phyloP scores from a whole-genome alignment of 2,329 filamentous ascomycete genomes.

The Colletotrichum sojae region DNA sequence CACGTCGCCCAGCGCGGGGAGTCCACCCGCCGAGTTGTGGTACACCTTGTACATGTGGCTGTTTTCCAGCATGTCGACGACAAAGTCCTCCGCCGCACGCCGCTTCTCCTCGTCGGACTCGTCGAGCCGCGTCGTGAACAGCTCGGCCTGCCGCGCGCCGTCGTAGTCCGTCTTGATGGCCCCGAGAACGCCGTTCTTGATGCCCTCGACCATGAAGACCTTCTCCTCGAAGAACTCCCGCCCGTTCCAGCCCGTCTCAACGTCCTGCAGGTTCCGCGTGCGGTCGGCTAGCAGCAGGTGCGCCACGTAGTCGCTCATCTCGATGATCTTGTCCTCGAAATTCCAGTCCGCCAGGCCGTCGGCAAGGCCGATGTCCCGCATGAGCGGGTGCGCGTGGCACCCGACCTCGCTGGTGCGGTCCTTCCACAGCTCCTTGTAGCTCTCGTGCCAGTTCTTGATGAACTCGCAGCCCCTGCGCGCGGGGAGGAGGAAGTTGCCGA shows the following conservation, averaged over 20 bases:
- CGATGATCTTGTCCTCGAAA: slow-evolving; percentile 43
- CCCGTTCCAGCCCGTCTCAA: slow-evolving; percentile 49
- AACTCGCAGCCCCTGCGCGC: slow-evolving; percentile 57
- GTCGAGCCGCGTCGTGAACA: slow-evolving; percentile 50
- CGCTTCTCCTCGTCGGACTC: slow-evolving; percentile 48
- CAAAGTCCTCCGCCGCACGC: slow-evolving; percentile 48
- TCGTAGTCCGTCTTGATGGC: slow-evolving; percentile 48
- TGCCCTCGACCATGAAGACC: slow-evolving; percentile 50
- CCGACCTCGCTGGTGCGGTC: slow-evolving; percentile 50
- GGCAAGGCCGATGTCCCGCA: slow-evolving; percentile 50
- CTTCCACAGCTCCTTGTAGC: slow-evolving; percentile 54
- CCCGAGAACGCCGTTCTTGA: slow-evolving; percentile 50
- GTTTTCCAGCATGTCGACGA: slow-evolving; percentile 51
- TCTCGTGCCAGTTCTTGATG: slow-evolving; percentile 58
- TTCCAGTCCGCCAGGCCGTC: slow-evolving; percentile 47
- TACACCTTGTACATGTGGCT: slow-evolving; percentile 55
- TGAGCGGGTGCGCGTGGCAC: slow-evolving; percentile 50
- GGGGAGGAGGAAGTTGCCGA: slow-evolving; percentile 59
- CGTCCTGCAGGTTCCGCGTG: slow-evolving; percentile 50
- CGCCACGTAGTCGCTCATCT: slow-evolving; percentile 54
- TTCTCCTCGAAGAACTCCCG: slow-evolving; percentile 50
- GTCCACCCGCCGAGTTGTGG: slow-evolving; percentile 51
- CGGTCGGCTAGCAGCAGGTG: slow-evolving; percentile 55
- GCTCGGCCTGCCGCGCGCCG: slow-evolving; percentile 48
- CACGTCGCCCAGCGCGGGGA: slow-evolving; percentile 51